Conservation (phyloP, 345 rosid species). For the Salix suchowensis region DNA sequence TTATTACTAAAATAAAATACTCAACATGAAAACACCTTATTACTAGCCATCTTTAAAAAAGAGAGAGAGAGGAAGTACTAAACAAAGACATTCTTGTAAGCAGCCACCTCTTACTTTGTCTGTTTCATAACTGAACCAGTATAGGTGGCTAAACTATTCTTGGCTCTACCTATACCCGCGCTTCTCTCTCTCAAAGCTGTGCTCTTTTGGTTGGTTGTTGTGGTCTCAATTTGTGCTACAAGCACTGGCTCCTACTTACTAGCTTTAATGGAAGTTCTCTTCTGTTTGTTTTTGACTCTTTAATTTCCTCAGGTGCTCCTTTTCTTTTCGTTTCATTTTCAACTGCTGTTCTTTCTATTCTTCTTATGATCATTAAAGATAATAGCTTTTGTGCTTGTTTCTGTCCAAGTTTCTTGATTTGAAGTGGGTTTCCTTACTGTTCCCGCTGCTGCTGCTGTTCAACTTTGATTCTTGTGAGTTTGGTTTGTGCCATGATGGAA, state of each 20-base stretch:
- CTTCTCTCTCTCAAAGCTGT: slow-evolving; percentile 9
- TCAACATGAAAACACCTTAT: neutral
- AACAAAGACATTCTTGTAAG: slow-evolving; percentile 18
- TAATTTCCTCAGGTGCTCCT: neutral
- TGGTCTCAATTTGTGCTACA: slow-evolving; percentile 28
- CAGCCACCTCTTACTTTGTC: slow-evolving; percentile 64
- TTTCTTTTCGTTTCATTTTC: neutral
- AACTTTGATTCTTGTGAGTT: neutral
- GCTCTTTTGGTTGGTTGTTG: slow-evolving; percentile 16
- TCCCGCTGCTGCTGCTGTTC: neutral
- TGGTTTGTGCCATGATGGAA: neutral
- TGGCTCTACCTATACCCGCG: slow-evolving; percentile 23
- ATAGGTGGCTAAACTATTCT: slow-evolving; percentile 30
- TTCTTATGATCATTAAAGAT: neutral
- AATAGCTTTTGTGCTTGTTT: slow-evolving; percentile 7
- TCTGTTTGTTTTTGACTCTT: slow-evolving; percentile 1
- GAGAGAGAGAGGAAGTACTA: neutral
- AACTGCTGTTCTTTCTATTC: neutral
- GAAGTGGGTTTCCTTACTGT: slow-evolving; percentile 10
- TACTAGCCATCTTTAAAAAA: neutral
- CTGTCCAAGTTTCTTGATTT: slow-evolving; percentile 25
- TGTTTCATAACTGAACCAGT: slow-evolving; percentile 44
- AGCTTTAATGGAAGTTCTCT: slow-evolving; percentile 3
- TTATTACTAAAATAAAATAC: no score
- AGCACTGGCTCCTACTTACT: slow-evolving; percentile 27